Percentiles rank a stretch among this genome's conserved stretches.
phyloP scores from a whole-genome alignment of 257 asterid genomes.

The Thymus mandschuricus region DNA sequence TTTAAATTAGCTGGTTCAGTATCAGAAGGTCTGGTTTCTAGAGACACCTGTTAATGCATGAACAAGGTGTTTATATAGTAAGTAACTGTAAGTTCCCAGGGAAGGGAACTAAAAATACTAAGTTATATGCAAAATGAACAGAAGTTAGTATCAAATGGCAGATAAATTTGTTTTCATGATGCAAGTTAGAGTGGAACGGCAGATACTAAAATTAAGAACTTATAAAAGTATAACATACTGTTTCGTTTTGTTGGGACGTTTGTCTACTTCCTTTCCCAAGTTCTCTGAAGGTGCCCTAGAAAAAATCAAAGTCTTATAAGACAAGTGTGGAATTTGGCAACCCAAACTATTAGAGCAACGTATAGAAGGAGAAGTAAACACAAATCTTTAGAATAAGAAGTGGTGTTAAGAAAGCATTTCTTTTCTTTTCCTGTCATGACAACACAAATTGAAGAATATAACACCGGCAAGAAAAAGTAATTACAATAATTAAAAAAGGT shows the following conservation, averaged over 20 bases:
- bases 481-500: slow-evolving; percentile 12
- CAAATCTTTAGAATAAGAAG: slow-evolving; percentile 5
- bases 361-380: background rate
- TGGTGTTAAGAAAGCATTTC: slow-evolving; percentile 6
- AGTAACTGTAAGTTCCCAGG: background rate
- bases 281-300: slow-evolving; percentile 51
- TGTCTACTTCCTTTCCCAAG: slow-evolving; percentile 42
- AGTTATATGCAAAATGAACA: slow-evolving; percentile 5
- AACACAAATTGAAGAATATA: background rate
- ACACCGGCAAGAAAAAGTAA: background rate
- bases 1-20: slow-evolving; percentile 36
- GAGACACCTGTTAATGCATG: slow-evolving; percentile 39
- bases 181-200: slow-evolving; percentile 15
- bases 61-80: slow-evolving; percentile 14
- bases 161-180: background rate
- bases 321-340: slow-evolving; percentile 2
- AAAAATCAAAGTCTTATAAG: slow-evolving; percentile 12
- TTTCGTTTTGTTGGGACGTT: slow-evolving; percentile 37
- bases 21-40: slow-evolving; percentile 45
- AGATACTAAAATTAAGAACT: background rate
- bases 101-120: slow-evolving; percentile 1
- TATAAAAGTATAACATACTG: slow-evolving; percentile 37
- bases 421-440: background rate
- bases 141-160: background rate
- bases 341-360: background rate